Conservation (phyloP, 164 flowering plant genomes). For the Euptelea pleiosperma region DNA sequence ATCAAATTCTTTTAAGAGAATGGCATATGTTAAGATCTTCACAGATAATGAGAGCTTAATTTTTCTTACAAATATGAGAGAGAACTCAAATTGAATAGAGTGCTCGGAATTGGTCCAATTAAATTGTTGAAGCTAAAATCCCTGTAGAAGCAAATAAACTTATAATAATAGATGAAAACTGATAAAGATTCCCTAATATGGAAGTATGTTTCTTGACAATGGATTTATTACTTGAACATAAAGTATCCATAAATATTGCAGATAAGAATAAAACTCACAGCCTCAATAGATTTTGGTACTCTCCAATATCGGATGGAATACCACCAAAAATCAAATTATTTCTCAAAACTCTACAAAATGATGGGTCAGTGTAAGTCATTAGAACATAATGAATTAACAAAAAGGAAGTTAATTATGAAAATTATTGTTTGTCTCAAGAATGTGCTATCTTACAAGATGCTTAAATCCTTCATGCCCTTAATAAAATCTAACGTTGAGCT, state of each 20-base stretch:
- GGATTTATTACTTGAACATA: no score
- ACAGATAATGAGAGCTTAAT: background rate
- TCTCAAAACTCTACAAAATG: conserved; percentile 24
- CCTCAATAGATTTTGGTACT: conserved; percentile 14
- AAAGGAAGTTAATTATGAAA: background rate
- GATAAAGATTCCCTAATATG: no score
- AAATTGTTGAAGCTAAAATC: conserved; percentile 86
- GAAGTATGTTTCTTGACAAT: no score
- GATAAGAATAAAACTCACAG: conserved; percentile 29
- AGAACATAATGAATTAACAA: no score
- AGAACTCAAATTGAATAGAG: conserved; percentile 49
- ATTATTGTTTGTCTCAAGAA: background rate
- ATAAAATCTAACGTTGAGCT: conserved; percentile 54
- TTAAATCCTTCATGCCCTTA: conserved; percentile 30
- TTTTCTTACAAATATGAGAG: conserved; percentile 60
- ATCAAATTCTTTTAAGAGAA: background rate
- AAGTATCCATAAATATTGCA: background rate
- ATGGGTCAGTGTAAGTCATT: no score
- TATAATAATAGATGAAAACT: no score
- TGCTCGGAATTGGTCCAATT: conserved; percentile 49
- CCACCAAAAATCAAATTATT: conserved; percentile 28
- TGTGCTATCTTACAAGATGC: conserved; percentile 24
- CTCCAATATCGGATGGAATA: conserved; percentile 35
- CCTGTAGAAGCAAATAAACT: conserved; percentile 29
- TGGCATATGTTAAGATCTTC: background rate